Conservation (phyloP, 345 rosid genomes). For the Leavenworthia alabamica region DNA sequence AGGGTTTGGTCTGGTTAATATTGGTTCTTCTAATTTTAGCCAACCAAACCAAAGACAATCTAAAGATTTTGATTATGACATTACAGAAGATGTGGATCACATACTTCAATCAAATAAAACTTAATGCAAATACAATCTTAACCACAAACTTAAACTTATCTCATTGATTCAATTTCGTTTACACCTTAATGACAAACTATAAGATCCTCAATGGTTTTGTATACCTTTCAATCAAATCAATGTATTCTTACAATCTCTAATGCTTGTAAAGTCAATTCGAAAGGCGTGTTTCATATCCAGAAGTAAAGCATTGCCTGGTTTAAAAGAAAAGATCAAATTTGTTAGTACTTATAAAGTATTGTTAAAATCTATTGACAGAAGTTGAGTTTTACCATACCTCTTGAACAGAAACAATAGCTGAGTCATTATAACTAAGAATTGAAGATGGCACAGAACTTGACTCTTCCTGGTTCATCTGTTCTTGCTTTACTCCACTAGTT, state of each 20-base stretch:
- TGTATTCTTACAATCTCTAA: neutral
- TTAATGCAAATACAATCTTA: neutral
- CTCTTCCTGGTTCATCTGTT: constrained; percentile 35
- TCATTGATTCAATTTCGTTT: too few relatives aligned
- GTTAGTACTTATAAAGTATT: neutral
- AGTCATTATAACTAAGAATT: constrained; percentile 38
- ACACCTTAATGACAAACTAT: neutral
- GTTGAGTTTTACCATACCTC: constrained; percentile 15
- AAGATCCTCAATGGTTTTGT: neutral
- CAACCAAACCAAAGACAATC: neutral
- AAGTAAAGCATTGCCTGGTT: constrained; percentile 80
- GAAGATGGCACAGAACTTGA: constrained; percentile 33
- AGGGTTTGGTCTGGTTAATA: constrained; percentile 1
- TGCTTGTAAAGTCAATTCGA: neutral
- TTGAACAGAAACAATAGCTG: constrained; percentile 18
- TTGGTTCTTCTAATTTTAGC: neutral
- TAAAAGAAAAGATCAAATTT: constrained; percentile 2
- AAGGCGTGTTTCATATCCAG: constrained; percentile 43
- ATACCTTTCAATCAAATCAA: neutral
- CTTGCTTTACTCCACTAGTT: constrained; percentile 19
- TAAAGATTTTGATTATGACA: neutral
- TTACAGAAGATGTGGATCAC: constrained; percentile 3
- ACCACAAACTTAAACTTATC: neutral
- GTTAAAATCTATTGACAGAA: neutral
- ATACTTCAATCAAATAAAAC: neutral